A percentile compares a stretch with the other conserved stretches of the same genome.
Conservation (phyloP, 495 filamentous ascomycete genomes). For the Daldinia bambusicola region DNA sequence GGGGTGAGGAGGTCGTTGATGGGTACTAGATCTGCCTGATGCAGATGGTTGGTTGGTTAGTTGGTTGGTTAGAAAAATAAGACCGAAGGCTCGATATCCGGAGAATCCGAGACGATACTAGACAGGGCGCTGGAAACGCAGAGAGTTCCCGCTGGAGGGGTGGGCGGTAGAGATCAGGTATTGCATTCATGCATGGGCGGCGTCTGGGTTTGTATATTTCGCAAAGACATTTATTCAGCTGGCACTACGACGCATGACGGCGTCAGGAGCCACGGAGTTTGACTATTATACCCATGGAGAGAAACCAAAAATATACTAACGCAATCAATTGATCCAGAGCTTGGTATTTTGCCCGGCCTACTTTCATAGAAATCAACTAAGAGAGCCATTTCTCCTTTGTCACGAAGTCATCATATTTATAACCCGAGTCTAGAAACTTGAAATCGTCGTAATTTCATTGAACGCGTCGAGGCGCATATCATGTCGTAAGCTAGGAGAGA, state of each 20-base stretch:
- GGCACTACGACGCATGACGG: background rate
- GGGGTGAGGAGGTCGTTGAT: too few species aligned
- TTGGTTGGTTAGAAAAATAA: too few species aligned
- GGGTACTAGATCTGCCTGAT: too few species aligned
- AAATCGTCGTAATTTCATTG: slow-evolving; percentile 1
- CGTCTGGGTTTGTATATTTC: slow-evolving; percentile 19
- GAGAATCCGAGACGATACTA: too few species aligned
- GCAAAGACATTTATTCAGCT: background rate
- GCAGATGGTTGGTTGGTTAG: too few species aligned
- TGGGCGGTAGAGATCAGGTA: background rate
- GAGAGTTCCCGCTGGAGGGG: background rate
- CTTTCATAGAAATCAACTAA: background rate
- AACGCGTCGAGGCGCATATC: background rate
- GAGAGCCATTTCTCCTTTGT: background rate
- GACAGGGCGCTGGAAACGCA: background rate
- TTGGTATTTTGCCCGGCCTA: background rate
- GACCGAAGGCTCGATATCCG: too few species aligned
- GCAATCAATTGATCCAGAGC: background rate
- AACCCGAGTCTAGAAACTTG: background rate
- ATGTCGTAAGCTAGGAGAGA: background rate
- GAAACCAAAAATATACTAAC: background rate
- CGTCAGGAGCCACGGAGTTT: background rate
- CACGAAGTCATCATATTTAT: background rate
- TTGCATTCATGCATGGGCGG: slow-evolving; percentile 25
- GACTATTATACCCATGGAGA: slow-evolving; percentile 3